Percentiles rank a stretch among this genome's conserved stretches.
Conservation (phyloP, 306 rosid genomes). For the Biancaea sappan region DNA sequence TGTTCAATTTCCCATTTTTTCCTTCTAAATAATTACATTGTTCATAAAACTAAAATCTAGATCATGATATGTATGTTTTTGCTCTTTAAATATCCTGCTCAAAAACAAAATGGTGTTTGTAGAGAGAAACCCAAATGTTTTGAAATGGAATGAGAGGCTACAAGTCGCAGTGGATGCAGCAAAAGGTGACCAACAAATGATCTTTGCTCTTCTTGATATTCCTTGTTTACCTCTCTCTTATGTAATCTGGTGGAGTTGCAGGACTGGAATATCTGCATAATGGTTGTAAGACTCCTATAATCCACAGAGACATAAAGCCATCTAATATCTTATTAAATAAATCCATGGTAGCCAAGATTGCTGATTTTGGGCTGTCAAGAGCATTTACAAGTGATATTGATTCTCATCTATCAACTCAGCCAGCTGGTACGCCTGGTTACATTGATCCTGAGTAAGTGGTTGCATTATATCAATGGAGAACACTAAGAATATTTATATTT, state of each 20-base stretch:
- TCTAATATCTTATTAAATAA: slow-evolving; percentile 45
- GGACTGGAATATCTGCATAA: slow-evolving; percentile 36
- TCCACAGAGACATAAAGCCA: slow-evolving; percentile 49
- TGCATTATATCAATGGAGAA: not conserved
- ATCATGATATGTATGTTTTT: not conserved
- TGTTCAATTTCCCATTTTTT: too few species aligned
- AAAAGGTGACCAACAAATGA: not conserved
- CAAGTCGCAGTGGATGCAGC: slow-evolving; percentile 19
- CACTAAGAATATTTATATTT: not conserved
- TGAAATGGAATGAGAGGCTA: slow-evolving; percentile 38
- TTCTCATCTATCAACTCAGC: slow-evolving; percentile 24
- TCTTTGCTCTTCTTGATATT: not conserved
- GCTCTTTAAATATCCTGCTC: not conserved
- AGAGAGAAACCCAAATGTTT: not conserved
- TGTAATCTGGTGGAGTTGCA: not conserved
- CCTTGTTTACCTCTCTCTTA: not conserved
- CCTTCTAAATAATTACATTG: too few species aligned
- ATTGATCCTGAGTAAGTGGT: slow-evolving; percentile 43
- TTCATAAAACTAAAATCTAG: not conserved
- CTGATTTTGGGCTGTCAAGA: slow-evolving; percentile 51
- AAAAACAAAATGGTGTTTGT: not conserved
- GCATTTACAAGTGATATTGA: not conserved
- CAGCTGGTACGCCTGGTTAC: slow-evolving; percentile 37
- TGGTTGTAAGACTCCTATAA: slow-evolving; percentile 27
- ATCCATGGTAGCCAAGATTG: slow-evolving; percentile 39